These are phyloP conservation scores for Blastomyces emzantsi DNA, from an alignment of 2,329 filamentous ascomycete genomes.

Conservation along the genomic window DNA sequence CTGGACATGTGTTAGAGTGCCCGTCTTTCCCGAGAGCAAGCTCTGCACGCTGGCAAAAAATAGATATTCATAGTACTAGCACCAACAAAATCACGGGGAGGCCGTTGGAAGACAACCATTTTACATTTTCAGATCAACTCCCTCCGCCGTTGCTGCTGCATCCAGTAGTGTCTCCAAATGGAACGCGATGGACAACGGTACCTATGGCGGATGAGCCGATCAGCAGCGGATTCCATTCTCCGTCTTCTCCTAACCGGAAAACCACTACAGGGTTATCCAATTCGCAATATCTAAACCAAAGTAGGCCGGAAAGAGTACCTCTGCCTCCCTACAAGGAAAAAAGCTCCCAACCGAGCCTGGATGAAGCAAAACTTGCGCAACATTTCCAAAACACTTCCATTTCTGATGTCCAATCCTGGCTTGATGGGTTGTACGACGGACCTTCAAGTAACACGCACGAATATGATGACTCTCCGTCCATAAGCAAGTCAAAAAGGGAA, in stretches of 20 bases:
- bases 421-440: conserved; percentile 4
- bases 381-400: conserved; percentile 2
- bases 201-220: conserved; percentile 6
- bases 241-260: background rate
- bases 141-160: background rate
- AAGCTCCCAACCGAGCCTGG: background rate
- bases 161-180: conserved; percentile 4
- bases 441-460: background rate
- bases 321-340: background rate
- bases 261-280: background rate
- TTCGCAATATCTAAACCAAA: background rate
- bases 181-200: conserved; percentile 5
- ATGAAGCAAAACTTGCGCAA: background rate
- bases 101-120: background rate
- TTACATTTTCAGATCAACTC: background rate
- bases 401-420: conserved; percentile 8
- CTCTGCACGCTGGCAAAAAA: background rate
- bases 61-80: background rate
- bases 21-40: background rate
- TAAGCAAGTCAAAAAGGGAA: background rate
- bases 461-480: background rate
- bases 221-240: conserved; percentile 4
- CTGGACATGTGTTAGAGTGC: background rate
- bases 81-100: background rate
- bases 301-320: background rate